Evolutionary conservation across 2,329 filamentous ascomycete species (phyloP).

Genomic region (Metarhizium album): DNA sequence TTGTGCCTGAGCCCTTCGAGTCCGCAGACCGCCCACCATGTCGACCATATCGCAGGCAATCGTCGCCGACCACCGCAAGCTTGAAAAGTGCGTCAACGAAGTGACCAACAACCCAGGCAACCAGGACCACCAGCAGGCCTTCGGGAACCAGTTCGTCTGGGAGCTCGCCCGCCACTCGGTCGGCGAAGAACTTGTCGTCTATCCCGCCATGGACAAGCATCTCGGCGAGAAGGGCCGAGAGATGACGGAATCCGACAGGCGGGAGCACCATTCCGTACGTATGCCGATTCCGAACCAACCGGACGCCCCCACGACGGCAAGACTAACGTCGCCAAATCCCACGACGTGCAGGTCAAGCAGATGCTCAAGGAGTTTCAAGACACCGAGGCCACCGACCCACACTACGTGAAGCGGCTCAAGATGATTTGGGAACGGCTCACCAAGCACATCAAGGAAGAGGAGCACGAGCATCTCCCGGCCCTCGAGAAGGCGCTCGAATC

Average conservation of each 20-base stretch:
- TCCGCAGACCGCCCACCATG: too few species aligned
- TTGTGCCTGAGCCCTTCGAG: too few species aligned
- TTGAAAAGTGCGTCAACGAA: constrained; percentile 28
- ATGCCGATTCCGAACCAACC: too few species aligned
- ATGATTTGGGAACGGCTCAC: constrained; percentile 31
- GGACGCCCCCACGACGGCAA: too few species aligned
- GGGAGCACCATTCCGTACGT: constrained; percentile 33
- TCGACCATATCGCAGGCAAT: constrained; percentile 16
- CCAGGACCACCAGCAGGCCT: constrained; percentile 26
- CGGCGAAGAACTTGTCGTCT: constrained; percentile 39
- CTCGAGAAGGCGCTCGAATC: constrained; percentile 33
- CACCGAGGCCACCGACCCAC: constrained; percentile 25
- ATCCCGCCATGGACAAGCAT: constrained; percentile 41
- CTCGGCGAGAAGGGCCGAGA: constrained; percentile 28
- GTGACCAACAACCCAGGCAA: constrained; percentile 24
- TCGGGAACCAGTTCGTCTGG: constrained; percentile 37
- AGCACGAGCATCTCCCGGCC: constrained; percentile 34
- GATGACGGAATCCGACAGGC: constrained; percentile 35
- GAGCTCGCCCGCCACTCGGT: constrained; percentile 37
- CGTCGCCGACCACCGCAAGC: constrained; percentile 19
- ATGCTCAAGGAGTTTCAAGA: constrained; percentile 37
- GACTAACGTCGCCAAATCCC: too few species aligned
- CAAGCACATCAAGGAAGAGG: constrained; percentile 40
- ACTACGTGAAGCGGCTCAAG: constrained; percentile 33
- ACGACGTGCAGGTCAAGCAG: constrained; percentile 40